Evolutionary conservation across 495 filamentous ascomycete genomes (phyloP), one percentile per base, ranked within the genome.

Genomic region (Penicillium longicatenatum): DNA sequence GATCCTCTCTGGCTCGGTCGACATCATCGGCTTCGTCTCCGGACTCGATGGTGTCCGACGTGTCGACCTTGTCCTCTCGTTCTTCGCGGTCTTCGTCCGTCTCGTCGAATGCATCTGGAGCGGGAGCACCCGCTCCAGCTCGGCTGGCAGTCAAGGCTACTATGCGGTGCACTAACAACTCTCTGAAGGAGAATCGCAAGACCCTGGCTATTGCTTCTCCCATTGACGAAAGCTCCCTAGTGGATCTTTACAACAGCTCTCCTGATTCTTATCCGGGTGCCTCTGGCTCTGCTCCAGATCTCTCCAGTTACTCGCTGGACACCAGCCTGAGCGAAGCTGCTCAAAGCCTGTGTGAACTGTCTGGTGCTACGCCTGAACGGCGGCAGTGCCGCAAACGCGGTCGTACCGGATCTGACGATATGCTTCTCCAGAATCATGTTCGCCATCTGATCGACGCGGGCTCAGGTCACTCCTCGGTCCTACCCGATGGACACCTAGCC

Each of bases 1-100:
- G 89, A 57, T 89, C 89, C 21, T 92, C 91, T 39, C 76, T 90
- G 58, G 89, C 90, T 67, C 89, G 85, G 65, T 87, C 89, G 7
- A 80, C 85, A 58, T 94, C 91, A 3, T 86, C 85, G 29, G 80
- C 84, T 41, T 95, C 91, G 50, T 95, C 91, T 35, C 92, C 92
- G 43, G 92, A 96, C 63, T 95, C 91, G 55, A 93, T 94, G 90
- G 76, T 95, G 22, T 94, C 90, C 47, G 92, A 95, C 72, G 85
- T 79, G 47, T 93, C 89, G 39, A 78, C 80, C 60, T 22, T 78
- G 49, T 79, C 79, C 55, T 80, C 71, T 58, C 84, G 82, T 58
- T 82, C 86, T 55, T 91, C 88, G 61, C 81, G 87, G 55, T 89
- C 86, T 37, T 91, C 87, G 61, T 89, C 88, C 1, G 84, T 89